phyloP scores from a whole-genome alignment of 139 green algal genomes.

The Volvox reticuliferus region DNA sequence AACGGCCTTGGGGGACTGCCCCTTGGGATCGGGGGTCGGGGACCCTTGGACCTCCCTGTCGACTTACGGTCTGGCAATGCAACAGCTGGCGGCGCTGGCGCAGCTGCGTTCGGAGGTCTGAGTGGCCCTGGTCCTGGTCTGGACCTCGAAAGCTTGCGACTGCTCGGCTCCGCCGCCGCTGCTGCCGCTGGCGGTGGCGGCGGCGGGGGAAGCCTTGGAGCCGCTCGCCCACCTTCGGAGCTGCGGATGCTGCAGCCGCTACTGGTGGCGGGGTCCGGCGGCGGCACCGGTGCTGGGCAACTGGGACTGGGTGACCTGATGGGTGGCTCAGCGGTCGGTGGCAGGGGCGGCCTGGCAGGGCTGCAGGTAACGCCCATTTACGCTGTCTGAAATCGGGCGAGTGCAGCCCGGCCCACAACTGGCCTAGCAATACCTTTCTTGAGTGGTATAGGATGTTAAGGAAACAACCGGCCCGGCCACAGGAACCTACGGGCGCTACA shows the following conservation, averaged over 20 bases:
- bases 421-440: no score
- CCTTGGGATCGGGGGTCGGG: not conserved
- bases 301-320: not conserved
- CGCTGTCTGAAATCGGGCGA: no score
- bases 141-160: slow-evolving; percentile 6
- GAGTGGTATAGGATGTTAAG: no score
- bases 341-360: not conserved
- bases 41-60: not conserved
- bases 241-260: slow-evolving; percentile 34
- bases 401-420: no score
- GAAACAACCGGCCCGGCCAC: no score
- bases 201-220: not conserved
- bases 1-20: not conserved
- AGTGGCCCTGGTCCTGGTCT: not conserved
- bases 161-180: not conserved
- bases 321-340: not conserved
- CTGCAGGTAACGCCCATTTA: not conserved
- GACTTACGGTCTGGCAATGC: not conserved
- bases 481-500: no score
- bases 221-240: not conserved
- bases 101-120: not conserved
- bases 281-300: not conserved
- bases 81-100: not conserved
- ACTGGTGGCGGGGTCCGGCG: not conserved
- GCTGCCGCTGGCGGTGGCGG: not conserved